Conservation (phyloP, 805 yeast species). For the Teunomyces pallodes region DNA sequence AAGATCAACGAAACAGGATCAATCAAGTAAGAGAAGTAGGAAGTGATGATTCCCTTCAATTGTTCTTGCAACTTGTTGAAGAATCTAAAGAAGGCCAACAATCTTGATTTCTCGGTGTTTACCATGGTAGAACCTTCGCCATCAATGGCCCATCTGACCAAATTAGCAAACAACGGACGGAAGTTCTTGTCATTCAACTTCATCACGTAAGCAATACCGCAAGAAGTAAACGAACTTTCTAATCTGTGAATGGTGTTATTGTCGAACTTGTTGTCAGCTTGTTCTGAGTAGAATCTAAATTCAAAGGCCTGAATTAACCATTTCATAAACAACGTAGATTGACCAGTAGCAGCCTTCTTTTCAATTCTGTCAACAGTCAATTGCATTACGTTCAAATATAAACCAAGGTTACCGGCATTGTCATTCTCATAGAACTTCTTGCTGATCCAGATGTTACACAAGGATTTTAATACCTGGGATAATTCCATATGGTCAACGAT, state of each 20-base stretch:
- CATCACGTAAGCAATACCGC: conserved; percentile 77
- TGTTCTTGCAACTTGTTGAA: conserved; percentile 81
- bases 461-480: conserved; percentile 56
- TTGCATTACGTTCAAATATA: conserved; percentile 68
- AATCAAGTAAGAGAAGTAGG: conserved; percentile 80
- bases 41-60: conserved; percentile 82
- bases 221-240: conserved; percentile 70
- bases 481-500: conserved; percentile 67
- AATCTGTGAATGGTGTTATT: conserved; percentile 74
- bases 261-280: conserved; percentile 48
- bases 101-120: conserved; percentile 54
- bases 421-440: conserved; percentile 33
- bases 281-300: conserved; percentile 50
- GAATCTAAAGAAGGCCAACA: conserved; percentile 77
- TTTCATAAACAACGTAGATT: conserved; percentile 63
- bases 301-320: conserved; percentile 72
- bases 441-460: conserved; percentile 60
- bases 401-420: conserved; percentile 49
- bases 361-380: conserved; percentile 62
- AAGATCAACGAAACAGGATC: conserved; percentile 67
- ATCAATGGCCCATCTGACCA: conserved; percentile 89
- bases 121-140: conserved; percentile 64
- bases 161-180: conserved; percentile 84
- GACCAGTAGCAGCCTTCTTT: conserved; percentile 71
- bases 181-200: conserved; percentile 91